Percentiles rank a stretch among this genome's conserved stretches.
phyloP scores from a whole-genome alignment of 1,284 basidiomycete species.

The Trametes hirsuta region DNA sequence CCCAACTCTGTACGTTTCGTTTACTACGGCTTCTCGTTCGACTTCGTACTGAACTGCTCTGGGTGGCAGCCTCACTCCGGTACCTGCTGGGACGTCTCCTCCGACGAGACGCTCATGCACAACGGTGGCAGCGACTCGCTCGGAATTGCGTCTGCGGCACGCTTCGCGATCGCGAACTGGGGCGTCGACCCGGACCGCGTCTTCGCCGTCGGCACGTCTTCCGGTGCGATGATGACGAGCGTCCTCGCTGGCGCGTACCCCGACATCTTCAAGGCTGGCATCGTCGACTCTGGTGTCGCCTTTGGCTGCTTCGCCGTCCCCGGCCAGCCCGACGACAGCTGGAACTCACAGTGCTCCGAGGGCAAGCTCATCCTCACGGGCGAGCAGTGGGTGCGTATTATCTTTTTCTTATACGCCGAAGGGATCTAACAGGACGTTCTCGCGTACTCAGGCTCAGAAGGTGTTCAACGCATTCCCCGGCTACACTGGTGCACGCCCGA shows the following conservation, averaged over 20 bases:
- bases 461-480: conserved; percentile 51
- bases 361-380: conserved; percentile 50
- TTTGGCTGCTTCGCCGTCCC: conserved; percentile 57
- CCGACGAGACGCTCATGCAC: conserved; percentile 53
- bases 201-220: conserved; percentile 54
- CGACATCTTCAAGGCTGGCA: conserved; percentile 53
- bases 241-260: conserved; percentile 59
- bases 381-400: conserved; percentile 47
- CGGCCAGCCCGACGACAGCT: conserved; percentile 39
- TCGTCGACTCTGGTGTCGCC: conserved; percentile 55
- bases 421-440: not conserved
- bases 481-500: conserved; percentile 53
- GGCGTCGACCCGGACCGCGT: conserved; percentile 49
- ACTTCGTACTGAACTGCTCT: not conserved
- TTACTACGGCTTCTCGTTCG: conserved; percentile 37
- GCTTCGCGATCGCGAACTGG: conserved; percentile 52
- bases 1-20: conserved; percentile 52
- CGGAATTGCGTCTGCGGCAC: conserved; percentile 51
- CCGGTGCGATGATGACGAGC: conserved; percentile 66
- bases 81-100: conserved; percentile 60
- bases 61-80: conserved; percentile 42
- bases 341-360: conserved; percentile 47
- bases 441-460: conserved; percentile 42
- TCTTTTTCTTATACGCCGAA: not conserved
- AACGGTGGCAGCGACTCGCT: conserved; percentile 57